phyloP scores from a whole-genome alignment of 768 basidiomycete genomes.

The Dacryopinax spathularia region DNA sequence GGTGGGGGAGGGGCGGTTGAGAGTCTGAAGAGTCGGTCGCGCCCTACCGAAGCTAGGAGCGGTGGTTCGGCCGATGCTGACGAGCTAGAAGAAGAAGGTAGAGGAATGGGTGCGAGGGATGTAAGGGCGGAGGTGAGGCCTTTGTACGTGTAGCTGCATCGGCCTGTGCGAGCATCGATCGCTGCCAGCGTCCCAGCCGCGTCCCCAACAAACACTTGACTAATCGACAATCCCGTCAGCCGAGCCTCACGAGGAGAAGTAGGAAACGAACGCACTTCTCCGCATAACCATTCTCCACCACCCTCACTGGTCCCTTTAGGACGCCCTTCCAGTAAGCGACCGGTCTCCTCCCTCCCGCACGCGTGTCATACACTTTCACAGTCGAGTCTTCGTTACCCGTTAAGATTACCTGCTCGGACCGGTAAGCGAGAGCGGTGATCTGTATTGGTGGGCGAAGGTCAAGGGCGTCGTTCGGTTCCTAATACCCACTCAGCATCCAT shows the following conservation, averaged over 20 bases:
- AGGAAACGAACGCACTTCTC: neutral
- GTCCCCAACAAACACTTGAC: neutral
- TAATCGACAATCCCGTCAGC: neutral
- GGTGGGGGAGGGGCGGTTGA: neutral
- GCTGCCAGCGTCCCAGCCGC: neutral
- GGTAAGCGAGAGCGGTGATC: conserved; percentile 52
- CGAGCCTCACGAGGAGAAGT: neutral
- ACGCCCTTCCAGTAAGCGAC: conserved; percentile 47
- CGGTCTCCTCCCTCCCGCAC: conserved; percentile 51
- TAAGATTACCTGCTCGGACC: conserved; percentile 41
- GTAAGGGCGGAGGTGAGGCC: neutral
- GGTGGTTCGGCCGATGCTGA: neutral
- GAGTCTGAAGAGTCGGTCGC: neutral
- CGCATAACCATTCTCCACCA: neutral
- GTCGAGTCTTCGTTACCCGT: conserved; percentile 65
- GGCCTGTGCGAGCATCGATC: neutral
- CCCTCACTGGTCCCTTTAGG: neutral
- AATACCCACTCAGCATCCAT: neutral
- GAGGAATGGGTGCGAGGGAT: neutral
- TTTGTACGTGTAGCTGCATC: neutral
- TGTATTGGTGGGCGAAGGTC: conserved; percentile 66
- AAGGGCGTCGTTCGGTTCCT: conserved; percentile 62
- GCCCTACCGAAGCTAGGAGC: neutral
- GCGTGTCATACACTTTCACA: conserved; percentile 63
- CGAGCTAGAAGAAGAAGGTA: too few relatives aligned